Base-by-base conservation (phyloP, 805 yeast genomes). In the Millerozyma miso region DNA sequence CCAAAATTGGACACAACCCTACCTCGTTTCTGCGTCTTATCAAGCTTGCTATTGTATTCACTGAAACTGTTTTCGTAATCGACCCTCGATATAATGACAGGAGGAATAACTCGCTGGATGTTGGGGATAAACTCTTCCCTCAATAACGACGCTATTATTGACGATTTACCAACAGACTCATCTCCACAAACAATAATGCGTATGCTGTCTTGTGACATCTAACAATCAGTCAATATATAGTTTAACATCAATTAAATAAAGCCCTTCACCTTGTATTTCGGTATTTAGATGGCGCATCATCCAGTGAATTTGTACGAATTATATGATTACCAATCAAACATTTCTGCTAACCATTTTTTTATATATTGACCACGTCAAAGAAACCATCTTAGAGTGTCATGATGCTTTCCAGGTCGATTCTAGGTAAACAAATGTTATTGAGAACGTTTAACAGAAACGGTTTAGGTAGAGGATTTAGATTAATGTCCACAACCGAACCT, bases 101-200 rank as follows among this genome's bases (percentile, higher is more conserved):
- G 86, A 0, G 97, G 96, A 2, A 93, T 62, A 1, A 86, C 83
- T 42, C 82, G 80, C 53, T 85, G 93, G 18, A 88, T 75, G 50
- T 81, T 82, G 1, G 91, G 81, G 0, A 86, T 83, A 58, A 80
- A 89, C 19, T 80, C 76, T 52, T 87, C 96, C 60, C 89, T 91
- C 26, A 88, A 83, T 18, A 93, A 70, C 0, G 95, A 74, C 0
- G 93, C 81, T 17, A 91, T 80, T 38, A 93, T 67, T 20, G 88
- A 80, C 3, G 90, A 81, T 56, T 88, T 88, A 1, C 95, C 96
- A 3, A 88, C 95, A 18, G 88, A 85, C 47, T 87, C 95, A 64
- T 93, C 99, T 8, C 99, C 99, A 62, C 97, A 89, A 0, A 93
- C 83, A 0, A 88, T 96, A 1, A 93, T 83, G 44, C 96, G 67